Conservation (phyloP, 73 alveolate genomes). For the Tetrahymena thermophila region DNA sequence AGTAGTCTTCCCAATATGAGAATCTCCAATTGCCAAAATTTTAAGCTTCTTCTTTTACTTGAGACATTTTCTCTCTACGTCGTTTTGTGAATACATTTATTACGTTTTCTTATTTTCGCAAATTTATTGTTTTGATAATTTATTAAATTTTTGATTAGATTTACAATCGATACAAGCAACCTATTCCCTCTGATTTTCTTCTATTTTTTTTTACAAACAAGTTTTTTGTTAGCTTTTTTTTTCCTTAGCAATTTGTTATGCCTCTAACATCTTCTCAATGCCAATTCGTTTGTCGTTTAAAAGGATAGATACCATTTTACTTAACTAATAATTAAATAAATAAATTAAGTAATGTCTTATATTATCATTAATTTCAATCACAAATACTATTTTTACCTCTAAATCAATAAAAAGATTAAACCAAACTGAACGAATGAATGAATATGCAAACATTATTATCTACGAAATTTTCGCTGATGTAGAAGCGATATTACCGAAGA, state of each 20-base stretch:
- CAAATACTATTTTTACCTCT: neutral
- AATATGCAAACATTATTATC: neutral
- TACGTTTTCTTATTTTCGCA: neutral
- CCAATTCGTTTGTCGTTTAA: neutral
- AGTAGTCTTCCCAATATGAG: neutral
- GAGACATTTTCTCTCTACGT: neutral
- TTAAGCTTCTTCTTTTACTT: neutral
- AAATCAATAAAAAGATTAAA: neutral
- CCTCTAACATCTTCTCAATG: neutral
- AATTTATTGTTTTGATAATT: neutral
- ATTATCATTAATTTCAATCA: neutral
- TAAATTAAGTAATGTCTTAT: no score
- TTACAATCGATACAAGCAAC: neutral
- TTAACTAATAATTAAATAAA: no score
- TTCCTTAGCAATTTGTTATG: neutral
- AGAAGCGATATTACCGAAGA: neutral
- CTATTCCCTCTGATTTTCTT: neutral
- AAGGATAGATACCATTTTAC: neutral
- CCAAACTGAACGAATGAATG: neutral
- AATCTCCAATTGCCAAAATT: neutral
- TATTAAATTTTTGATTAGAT: neutral
- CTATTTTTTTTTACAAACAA: neutral
- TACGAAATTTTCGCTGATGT: neutral
- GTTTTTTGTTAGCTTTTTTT: neutral
- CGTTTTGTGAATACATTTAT: neutral